Conservation (phyloP, 2,329 filamentous ascomycete species). For the Colletotrichum sp. region DNA sequence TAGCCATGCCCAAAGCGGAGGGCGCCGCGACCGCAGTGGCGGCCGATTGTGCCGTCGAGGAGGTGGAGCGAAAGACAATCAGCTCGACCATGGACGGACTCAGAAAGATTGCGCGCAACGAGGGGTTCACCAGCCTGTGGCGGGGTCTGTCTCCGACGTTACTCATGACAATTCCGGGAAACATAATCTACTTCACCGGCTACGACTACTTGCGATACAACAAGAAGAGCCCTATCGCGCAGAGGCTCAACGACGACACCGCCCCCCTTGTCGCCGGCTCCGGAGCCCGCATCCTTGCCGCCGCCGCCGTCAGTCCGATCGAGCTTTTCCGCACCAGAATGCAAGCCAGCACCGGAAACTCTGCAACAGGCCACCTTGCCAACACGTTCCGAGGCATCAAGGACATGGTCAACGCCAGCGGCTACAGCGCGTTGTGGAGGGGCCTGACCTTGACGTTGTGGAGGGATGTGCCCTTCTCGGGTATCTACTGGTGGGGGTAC, state of each 20-base stretch:
- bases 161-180: conserved; percentile 91
- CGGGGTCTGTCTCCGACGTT: conserved; percentile 92
- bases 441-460: conserved; percentile 90
- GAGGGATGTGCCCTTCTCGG: conserved; percentile 97
- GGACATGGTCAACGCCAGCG: conserved; percentile 78
- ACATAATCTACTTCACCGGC: conserved; percentile 98
- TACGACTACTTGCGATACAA: conserved; percentile 93
- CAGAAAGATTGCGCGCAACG: conserved; percentile 92
- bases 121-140: conserved; percentile 88
- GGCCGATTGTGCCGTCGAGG: conserved; percentile 83
- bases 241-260: conserved; percentile 68
- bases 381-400: conserved; percentile 78
- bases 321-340: conserved; percentile 94
- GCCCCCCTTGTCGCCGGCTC: conserved; percentile 83
- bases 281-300: conserved; percentile 78
- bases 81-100: conserved; percentile 91
- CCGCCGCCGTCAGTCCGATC: conserved; percentile 83
- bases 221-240: conserved; percentile 72
- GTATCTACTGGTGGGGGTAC: conserved; percentile 98
- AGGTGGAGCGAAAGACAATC: conserved; percentile 82
- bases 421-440: conserved; percentile 86
- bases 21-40: conserved; percentile 51
- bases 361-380: conserved; percentile 72
- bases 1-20: conserved; percentile 67
- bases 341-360: conserved; percentile 72